Conservation (phyloP, 352 stramenopile species). For the Phytophthora pisi region DNA sequence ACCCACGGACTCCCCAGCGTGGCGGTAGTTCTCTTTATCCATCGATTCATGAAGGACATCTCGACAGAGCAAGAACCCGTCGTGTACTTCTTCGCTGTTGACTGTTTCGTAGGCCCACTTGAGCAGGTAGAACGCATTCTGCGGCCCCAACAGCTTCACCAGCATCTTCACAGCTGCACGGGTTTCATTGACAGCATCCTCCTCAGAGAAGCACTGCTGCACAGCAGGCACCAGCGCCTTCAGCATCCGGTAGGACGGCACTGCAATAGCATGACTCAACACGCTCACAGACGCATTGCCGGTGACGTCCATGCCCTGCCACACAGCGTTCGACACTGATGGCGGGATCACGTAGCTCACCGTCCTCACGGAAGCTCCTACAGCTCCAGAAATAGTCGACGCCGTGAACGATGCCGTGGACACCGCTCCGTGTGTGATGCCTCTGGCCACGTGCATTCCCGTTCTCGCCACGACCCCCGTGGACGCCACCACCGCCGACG, state of each 20-base stretch:
- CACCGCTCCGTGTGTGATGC: slow-evolving; percentile 54
- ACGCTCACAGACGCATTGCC: slow-evolving; percentile 63
- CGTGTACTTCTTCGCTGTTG: slow-evolving; percentile 76
- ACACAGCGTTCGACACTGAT: slow-evolving; percentile 68
- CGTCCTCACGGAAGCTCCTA: slow-evolving; percentile 59
- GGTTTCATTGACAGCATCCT: slow-evolving; percentile 59
- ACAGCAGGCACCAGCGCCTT: slow-evolving; percentile 54
- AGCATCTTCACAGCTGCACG: slow-evolving; percentile 56
- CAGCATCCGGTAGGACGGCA: slow-evolving; percentile 73
- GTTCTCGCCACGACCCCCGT: slow-evolving; percentile 54
- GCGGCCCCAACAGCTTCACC: slow-evolving; percentile 61
- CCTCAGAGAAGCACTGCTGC: slow-evolving; percentile 49
- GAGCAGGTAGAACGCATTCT: slow-evolving; percentile 78
- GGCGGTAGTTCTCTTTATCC: slow-evolving; percentile 68
- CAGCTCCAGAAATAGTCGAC: slow-evolving; percentile 49
- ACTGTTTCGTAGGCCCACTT: slow-evolving; percentile 76
- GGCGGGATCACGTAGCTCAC: slow-evolving; percentile 60
- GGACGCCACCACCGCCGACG: slow-evolving; percentile 63
- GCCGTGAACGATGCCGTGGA: slow-evolving; percentile 65
- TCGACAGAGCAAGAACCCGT: slow-evolving; percentile 68
- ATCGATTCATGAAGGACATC: slow-evolving; percentile 68
- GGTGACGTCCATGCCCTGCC: slow-evolving; percentile 64
- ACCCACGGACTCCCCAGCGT: slow-evolving; percentile 45
- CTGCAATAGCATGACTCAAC: slow-evolving; percentile 67
- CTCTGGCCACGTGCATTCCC: slow-evolving; percentile 55